These are phyloP conservation scores for Yamadazyma olivae DNA, from an alignment of 805 yeast species.

Conservation along the genomic window DNA sequence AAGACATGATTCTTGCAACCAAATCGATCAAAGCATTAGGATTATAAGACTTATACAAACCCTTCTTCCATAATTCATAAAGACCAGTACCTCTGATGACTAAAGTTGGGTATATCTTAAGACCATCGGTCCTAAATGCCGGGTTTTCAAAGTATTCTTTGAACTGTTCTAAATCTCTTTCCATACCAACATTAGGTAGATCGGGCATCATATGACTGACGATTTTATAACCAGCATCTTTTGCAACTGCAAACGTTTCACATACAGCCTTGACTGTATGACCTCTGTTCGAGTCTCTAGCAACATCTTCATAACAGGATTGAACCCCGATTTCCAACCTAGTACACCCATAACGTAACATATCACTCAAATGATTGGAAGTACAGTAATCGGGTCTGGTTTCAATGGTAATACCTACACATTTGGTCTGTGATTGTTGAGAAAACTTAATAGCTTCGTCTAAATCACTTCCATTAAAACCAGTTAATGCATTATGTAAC, in stretches of 20 bases:
- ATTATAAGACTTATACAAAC: slow-evolving; percentile 88
- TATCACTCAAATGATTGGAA: slow-evolving; percentile 89
- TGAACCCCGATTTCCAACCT: slow-evolving; percentile 97
- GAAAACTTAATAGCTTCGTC: slow-evolving; percentile 90
- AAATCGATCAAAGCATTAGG: slow-evolving; percentile 92
- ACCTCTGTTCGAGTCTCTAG: slow-evolving; percentile 96
- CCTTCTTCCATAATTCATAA: slow-evolving; percentile 96
- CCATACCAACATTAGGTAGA: slow-evolving; percentile 98
- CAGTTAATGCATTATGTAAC: slow-evolving; percentile 92
- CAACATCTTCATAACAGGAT: slow-evolving; percentile 96
- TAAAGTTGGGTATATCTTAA: slow-evolving; percentile 91
- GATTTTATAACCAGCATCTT: slow-evolving; percentile 96
- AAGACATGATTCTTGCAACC: slow-evolving; percentile 91
- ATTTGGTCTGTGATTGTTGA: slow-evolving; percentile 91
- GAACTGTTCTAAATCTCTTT: slow-evolving; percentile 93
- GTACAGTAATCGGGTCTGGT: slow-evolving; percentile 99
- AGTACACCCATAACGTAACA: slow-evolving; percentile 96
- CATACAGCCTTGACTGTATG: slow-evolving; percentile 96
- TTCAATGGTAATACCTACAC: slow-evolving; percentile 98
- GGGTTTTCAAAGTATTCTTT: slow-evolving; percentile 97
- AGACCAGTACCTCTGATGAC: slow-evolving; percentile 97
- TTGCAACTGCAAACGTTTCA: slow-evolving; percentile 93
- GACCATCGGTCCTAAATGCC: slow-evolving; percentile 93
- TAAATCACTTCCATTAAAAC: slow-evolving; percentile 79
- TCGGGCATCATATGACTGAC: slow-evolving; percentile 99